These are phyloP conservation scores for Penicillium cataractarum DNA, from an alignment of 495 filamentous ascomycete genomes.

Conservation along the genomic window DNA sequence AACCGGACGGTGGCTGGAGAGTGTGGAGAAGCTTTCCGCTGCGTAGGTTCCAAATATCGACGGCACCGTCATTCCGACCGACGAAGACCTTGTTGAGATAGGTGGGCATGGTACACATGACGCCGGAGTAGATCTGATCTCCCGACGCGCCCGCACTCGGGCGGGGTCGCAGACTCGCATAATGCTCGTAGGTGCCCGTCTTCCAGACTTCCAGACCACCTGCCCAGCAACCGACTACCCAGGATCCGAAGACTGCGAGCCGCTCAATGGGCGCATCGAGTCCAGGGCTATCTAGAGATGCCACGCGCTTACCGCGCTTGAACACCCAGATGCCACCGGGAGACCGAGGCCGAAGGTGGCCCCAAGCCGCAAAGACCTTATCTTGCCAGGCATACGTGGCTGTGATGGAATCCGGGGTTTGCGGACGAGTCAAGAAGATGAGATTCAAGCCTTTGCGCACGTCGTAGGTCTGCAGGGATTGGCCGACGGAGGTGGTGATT, in stretches of 20 bases:
- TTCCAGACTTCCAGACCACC: conserved; percentile 88
- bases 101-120: conserved; percentile 82
- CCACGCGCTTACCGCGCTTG: conserved; percentile 87
- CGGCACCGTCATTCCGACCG: conserved; percentile 80
- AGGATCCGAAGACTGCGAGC: conserved; percentile 83
- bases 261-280: conserved; percentile 71
- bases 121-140: conserved; percentile 66
- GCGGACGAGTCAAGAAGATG: conserved; percentile 87
- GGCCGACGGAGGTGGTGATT: conserved; percentile 91
- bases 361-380: conserved; percentile 84
- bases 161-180: conserved; percentile 72
- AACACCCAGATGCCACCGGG: conserved; percentile 85
- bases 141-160: conserved; percentile 43
- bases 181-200: conserved; percentile 79
- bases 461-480: conserved; percentile 92
- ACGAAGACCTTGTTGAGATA: conserved; percentile 95
- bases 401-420: conserved; percentile 83
- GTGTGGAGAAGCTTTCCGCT: conserved; percentile 88
- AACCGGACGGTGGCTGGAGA: conserved; percentile 67
- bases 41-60: conserved; percentile 97
- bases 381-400: conserved; percentile 89
- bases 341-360: conserved; percentile 50
- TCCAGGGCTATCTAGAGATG: conserved; percentile 68
- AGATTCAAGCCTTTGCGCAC: conserved; percentile 84
- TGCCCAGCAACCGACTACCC: conserved; percentile 80